phyloP scores from a whole-genome alignment of 768 basidiomycete species.

The Suillus subaureus region DNA sequence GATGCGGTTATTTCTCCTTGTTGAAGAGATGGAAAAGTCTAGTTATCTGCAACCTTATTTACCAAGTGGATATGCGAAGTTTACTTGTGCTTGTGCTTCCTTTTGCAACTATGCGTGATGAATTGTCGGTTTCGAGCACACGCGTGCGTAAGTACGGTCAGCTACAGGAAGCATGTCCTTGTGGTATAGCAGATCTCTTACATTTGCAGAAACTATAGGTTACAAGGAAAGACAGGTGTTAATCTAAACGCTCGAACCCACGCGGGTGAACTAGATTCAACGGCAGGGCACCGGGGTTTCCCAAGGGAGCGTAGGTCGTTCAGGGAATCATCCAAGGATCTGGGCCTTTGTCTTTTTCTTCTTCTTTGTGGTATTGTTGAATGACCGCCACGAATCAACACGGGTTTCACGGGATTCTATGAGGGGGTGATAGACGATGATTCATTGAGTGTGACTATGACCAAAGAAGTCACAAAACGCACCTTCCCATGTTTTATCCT shows the following conservation, averaged over 20 bases:
- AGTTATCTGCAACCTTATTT: not conserved
- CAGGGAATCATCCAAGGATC: constrained; percentile 58
- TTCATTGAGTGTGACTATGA: not conserved
- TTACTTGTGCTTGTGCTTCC: not conserved
- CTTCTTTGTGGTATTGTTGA: constrained; percentile 68
- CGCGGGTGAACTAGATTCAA: not conserved
- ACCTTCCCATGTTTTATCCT: constrained; percentile 92
- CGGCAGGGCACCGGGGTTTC: not conserved
- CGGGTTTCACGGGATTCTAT: constrained; percentile 60
- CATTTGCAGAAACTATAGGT: not conserved
- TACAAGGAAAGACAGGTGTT: not conserved
- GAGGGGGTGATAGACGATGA: constrained; percentile 2
- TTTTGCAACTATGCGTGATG: not conserved
- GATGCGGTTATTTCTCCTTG: constrained; percentile 25
- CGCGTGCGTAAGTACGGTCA: not conserved
- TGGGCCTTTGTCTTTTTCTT: constrained; percentile 78
- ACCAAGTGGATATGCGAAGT: not conserved
- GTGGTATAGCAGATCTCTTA: not conserved
- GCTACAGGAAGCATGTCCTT: not conserved
- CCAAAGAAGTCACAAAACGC: constrained; percentile 14
- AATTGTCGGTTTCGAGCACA: too few relatives aligned
- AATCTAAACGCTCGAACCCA: not conserved
- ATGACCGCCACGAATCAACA: constrained; percentile 83
- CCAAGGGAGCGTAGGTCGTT: not conserved
- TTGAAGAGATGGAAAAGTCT: constrained; percentile 46